phyloP scores from a whole-genome alignment of 257 asterid genomes.

The Solanum arcanum region DNA sequence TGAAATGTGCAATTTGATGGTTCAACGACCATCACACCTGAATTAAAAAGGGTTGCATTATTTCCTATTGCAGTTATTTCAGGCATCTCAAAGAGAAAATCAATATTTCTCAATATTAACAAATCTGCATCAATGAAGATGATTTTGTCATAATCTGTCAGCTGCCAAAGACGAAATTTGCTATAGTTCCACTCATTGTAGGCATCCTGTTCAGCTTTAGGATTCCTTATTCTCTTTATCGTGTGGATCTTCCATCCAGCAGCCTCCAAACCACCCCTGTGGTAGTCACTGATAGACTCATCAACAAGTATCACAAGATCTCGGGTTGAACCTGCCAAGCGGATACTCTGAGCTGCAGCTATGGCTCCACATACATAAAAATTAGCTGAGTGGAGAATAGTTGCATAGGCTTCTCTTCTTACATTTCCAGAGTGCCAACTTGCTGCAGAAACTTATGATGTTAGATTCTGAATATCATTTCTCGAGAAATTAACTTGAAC shows the following conservation, averaged over 20 bases:
- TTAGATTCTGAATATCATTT: background rate
- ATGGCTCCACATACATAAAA: conserved; percentile 90
- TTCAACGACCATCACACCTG: conserved; percentile 90
- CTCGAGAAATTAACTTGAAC: background rate
- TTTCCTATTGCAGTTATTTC: conserved; percentile 83
- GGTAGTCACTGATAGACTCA: conserved; percentile 55
- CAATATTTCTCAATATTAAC: conserved; percentile 64
- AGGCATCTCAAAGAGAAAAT: conserved; percentile 84
- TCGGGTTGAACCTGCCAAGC: conserved; percentile 82
- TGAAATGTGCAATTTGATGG: conserved; percentile 84
- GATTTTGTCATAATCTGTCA: conserved; percentile 82
- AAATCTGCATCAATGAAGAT: conserved; percentile 84
- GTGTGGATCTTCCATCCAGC: conserved; percentile 89
- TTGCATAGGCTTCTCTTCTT: conserved; percentile 82
- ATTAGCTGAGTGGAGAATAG: conserved; percentile 81
- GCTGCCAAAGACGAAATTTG: conserved; percentile 88
- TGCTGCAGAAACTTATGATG: conserved; percentile 26
- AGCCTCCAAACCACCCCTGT: conserved; percentile 61
- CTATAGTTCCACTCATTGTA: conserved; percentile 94
- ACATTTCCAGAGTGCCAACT: conserved; percentile 45
- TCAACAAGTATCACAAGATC: conserved; percentile 90
- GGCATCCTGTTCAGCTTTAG: conserved; percentile 83
- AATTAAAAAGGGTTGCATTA: conserved; percentile 75
- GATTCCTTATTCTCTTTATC: conserved; percentile 73
- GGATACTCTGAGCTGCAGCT: conserved; percentile 92